Conservation (phyloP, 768 basidiomycete species). For the Mrakia gelida region DNA sequence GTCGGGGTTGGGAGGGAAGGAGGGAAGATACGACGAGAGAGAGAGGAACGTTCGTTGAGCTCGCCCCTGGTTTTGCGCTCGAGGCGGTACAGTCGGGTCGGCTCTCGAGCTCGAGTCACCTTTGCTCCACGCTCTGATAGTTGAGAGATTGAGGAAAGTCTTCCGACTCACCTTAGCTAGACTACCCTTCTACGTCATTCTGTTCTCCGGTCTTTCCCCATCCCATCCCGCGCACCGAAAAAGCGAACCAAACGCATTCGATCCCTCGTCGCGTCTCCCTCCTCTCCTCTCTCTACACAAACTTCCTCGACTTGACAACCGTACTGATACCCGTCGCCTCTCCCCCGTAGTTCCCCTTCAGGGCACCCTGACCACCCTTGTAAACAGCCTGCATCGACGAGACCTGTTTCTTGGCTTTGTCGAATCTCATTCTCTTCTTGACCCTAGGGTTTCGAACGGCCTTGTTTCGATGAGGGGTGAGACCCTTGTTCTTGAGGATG, state of each 20-base stretch:
- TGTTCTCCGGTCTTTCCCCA: neutral
- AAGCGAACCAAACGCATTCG: neutral
- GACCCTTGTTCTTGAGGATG: slow-evolving; percentile 88
- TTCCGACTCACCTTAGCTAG: neutral
- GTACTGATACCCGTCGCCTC: slow-evolving; percentile 90
- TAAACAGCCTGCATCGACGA: slow-evolving; percentile 85
- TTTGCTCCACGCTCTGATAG: neutral
- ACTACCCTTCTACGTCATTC: too few species aligned
- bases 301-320: slow-evolving; percentile 76
- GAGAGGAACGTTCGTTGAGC: neutral
- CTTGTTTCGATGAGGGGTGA: slow-evolving; percentile 85
- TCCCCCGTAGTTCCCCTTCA: slow-evolving; percentile 74
- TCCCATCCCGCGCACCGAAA: neutral
- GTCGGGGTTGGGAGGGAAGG: neutral
- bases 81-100: neutral
- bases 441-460: slow-evolving; percentile 92
- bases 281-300: slow-evolving; percentile 42
- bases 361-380: slow-evolving; percentile 70
- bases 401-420: slow-evolving; percentile 90
- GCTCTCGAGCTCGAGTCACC: neutral
- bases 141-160: too few species aligned
- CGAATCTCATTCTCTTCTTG: slow-evolving; percentile 88
- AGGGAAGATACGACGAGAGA: neutral
- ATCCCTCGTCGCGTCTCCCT: neutral
- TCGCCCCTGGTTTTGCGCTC: too few species aligned